These are phyloP conservation scores for Conticribra guillardii DNA, from an alignment of 108 stramenopile species.

Conservation along the genomic window DNA sequence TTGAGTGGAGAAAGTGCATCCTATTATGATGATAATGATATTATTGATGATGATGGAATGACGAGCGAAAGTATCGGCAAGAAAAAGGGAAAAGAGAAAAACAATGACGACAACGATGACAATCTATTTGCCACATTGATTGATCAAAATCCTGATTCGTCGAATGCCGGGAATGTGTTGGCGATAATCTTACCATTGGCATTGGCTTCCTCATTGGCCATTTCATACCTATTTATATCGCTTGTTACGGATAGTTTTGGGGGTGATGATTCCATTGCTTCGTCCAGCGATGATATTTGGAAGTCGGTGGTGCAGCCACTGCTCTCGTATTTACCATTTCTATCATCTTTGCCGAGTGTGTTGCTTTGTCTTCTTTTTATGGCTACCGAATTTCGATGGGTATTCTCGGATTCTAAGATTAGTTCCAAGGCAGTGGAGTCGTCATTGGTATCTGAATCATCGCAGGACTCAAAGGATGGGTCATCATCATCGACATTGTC, in stretches of 20 bases:
- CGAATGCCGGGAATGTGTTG: conserved; percentile 14
- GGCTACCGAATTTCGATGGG: conserved; percentile 35
- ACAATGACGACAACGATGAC: not conserved
- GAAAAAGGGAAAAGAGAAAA: not conserved
- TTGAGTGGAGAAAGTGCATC: conserved; percentile 16
- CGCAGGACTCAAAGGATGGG: not conserved
- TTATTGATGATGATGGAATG: no score
- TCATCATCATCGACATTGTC: not conserved
- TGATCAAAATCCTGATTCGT: conserved; percentile 25
- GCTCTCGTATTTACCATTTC: not conserved
- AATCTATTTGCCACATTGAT: conserved; percentile 24
- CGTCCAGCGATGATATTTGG: not conserved
- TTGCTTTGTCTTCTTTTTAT: conserved; percentile 26
- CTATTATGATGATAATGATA: no score
- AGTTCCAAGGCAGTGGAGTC: not conserved
- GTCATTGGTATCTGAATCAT: not conserved
- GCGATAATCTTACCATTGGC: conserved; percentile 27
- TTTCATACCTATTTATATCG: conserved; percentile 14
- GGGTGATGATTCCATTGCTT: not conserved
- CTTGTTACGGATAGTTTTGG: not conserved
- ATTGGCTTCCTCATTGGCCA: conserved; percentile 24
- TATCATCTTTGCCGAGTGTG: conserved; percentile 23
- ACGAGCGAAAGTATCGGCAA: no score
- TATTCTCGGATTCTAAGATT: not conserved
- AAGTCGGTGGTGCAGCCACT: not conserved